Base-by-base conservation (phyloP, 176 grass and related monocot genomes). In the Lolium perenne region DNA sequence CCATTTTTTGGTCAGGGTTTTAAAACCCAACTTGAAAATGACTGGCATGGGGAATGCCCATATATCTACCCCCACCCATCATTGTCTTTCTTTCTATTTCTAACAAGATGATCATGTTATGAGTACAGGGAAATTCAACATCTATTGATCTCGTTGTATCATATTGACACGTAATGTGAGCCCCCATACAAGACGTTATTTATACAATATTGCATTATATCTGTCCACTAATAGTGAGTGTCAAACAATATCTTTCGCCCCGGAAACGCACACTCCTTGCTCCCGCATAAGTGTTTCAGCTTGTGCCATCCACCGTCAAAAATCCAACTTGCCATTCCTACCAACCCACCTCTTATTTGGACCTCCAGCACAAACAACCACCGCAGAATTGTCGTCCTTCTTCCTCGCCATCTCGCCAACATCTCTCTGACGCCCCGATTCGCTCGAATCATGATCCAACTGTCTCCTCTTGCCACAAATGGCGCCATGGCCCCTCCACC, bases 211-310 rank as follows among this genome's bases (percentile, higher is more conserved):
- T 75, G 72, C 1, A 26, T 0, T 32, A 17, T 12, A 47, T 43
- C 16, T 14, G 18, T 72, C 1, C 0, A 72, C 16, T 8, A 59
- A 4, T 0, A 16, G 0, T 0, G 0, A 1, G 0, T 0, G 0
- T 10, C 9, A 3, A 17, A 1, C 17, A 10, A 20, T 7, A 17
- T 2, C 10, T 43, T 38, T 54, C 26, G 15, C 22, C 38, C 38
- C 38, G 1, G 0, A 61, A 5, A 14, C 5, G 9, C 6, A 46
- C 22, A 7, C 18, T 10, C 6, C 23, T 49, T 11, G 23, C 0
- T n/a, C 23, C 29, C 5, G 18, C 4, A 13, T 35, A 12, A 54
- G 2, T 18, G 26, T 51, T 9, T 53, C 16, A 18, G 26, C 6
- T 26, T 8, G 0, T 3, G 2, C 0, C 26, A 13, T 48, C 5